These are phyloP conservation scores for Trichoderma koningiopsis DNA, from an alignment of 2,329 filamentous ascomycete species.

Conservation along the genomic window DNA sequence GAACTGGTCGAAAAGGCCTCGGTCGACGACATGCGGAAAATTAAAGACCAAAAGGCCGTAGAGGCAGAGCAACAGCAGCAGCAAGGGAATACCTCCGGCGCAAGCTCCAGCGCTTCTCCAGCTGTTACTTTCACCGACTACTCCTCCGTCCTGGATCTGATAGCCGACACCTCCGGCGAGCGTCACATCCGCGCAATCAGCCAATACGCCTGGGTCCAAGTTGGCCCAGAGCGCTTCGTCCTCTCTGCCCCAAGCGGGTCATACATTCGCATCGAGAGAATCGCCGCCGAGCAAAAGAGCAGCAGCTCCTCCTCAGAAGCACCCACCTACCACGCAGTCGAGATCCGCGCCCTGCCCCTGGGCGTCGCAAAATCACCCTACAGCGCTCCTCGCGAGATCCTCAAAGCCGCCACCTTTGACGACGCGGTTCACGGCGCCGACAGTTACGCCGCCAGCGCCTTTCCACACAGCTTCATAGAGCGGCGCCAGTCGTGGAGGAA, in stretches of 20 bases:
- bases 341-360: conserved; percentile 51
- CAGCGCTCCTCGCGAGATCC: conserved; percentile 68
- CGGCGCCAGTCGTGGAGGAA: conserved; percentile 71
- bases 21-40: conserved; percentile 60
- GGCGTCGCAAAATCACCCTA: conserved; percentile 59
- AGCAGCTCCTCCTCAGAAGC: conserved; percentile 28
- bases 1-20: conserved; percentile 72
- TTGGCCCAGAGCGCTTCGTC: conserved; percentile 70
- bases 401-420: conserved; percentile 64
- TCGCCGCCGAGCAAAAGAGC: conserved; percentile 31
- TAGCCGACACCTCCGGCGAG: conserved; percentile 79
- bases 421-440: conserved; percentile 85
- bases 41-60: conserved; percentile 54
- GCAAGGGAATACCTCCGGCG: conserved; percentile 20
- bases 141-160: conserved; percentile 85
- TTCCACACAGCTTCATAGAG: conserved; percentile 67
- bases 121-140: conserved; percentile 85
- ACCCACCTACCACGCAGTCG: conserved; percentile 47
- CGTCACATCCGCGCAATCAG: conserved; percentile 77
- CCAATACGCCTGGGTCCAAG: conserved; percentile 77
- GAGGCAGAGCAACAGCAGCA: conserved; percentile 34
- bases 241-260: conserved; percentile 68
- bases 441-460: conserved; percentile 70
- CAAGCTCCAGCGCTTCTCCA: conserved; percentile 31
- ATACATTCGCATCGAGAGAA: conserved; percentile 56